Percentiles rank a stretch among this genome's conserved stretches.
Evolutionary conservation across 352 stramenopile genomes (phyloP).

Genomic region (Globisporangium spinosum): DNA sequence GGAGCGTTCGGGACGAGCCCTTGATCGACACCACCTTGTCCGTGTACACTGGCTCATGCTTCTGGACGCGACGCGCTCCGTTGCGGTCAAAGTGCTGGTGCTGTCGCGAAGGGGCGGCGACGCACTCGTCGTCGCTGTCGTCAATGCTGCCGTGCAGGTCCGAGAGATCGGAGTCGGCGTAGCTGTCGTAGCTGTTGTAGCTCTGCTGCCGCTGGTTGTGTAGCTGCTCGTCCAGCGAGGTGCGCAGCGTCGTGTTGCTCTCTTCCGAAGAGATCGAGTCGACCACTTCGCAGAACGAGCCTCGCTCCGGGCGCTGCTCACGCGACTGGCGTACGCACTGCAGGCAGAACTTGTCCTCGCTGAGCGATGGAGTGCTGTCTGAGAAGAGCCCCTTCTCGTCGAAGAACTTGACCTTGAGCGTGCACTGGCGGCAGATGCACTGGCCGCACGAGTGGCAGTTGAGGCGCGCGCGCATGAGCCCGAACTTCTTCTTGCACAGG

Average conservation of each 20-base stretch:
- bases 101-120: neutral
- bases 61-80: neutral
- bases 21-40: constrained; percentile 10
- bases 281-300: constrained; percentile 4
- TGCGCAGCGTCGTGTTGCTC: constrained; percentile 1
- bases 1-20: neutral
- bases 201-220: neutral
- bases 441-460: constrained; percentile 15
- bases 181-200: neutral
- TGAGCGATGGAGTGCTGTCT: neutral
- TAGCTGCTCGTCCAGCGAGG: constrained; percentile 4
- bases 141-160: constrained; percentile 10
- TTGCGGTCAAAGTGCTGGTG: neutral
- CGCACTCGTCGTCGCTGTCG: neutral
- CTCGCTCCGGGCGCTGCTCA: neutral
- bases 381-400: constrained; percentile 5
- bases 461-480: constrained; percentile 11
- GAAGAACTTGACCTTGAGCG: constrained; percentile 13
- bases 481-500: constrained; percentile 18
- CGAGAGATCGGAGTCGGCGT: neutral
- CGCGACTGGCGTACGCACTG: constrained; percentile 9
- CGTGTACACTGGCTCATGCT: constrained; percentile 9
- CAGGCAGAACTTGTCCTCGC: constrained; percentile 13
- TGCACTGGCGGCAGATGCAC: constrained; percentile 10
- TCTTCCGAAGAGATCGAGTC: constrained; percentile 10